These are phyloP conservation scores for Mycena latifolia DNA, from an alignment of 768 basidiomycete species.

Conservation along the genomic window DNA sequence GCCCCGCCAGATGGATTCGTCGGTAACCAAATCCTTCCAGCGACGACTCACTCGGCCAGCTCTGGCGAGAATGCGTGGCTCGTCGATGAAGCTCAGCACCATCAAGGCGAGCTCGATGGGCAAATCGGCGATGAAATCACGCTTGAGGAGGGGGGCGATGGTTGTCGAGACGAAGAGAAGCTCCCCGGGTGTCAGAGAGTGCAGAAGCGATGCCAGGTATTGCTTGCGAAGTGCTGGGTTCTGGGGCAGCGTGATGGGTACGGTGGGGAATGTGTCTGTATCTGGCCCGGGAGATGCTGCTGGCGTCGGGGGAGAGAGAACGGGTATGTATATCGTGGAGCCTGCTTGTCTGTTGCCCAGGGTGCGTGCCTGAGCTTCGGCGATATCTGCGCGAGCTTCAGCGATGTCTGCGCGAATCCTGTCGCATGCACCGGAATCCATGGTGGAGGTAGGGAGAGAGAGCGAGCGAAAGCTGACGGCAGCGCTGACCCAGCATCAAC, in stretches of 20 bases:
- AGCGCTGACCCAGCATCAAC: not conserved
- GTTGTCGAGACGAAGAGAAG: conserved; percentile 75
- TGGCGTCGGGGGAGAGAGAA: conserved; percentile 70
- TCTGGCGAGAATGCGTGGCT: conserved; percentile 76
- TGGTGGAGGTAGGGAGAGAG: conserved; percentile 13
- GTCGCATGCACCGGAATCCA: too few species aligned
- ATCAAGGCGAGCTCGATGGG: conserved; percentile 82
- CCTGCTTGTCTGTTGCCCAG: too few species aligned
- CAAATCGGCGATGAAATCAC: conserved; percentile 69
- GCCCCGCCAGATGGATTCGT: conserved; percentile 85
- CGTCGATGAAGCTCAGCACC: conserved; percentile 82
- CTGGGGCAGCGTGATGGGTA: conserved; percentile 42
- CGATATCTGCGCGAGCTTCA: too few species aligned
- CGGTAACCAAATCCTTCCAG: conserved; percentile 79
- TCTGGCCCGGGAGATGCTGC: conserved; percentile 67
- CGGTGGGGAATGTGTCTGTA: conserved; percentile 36
- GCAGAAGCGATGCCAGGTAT: conserved; percentile 63
- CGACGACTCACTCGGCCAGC: conserved; percentile 76
- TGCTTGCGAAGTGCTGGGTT: conserved; percentile 60
- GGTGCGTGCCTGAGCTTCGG: too few species aligned
- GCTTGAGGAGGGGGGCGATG: conserved; percentile 74
- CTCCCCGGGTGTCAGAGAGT: conserved; percentile 69
- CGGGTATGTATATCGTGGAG: conserved; percentile 61
- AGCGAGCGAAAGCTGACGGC: not conserved
- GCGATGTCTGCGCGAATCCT: too few species aligned